Evolutionary conservation across 1,139 yeast species (phyloP), one percentile per base, ranked within the genome.

Genomic region (Hemisphaericaspora xylanilytica): DNA sequence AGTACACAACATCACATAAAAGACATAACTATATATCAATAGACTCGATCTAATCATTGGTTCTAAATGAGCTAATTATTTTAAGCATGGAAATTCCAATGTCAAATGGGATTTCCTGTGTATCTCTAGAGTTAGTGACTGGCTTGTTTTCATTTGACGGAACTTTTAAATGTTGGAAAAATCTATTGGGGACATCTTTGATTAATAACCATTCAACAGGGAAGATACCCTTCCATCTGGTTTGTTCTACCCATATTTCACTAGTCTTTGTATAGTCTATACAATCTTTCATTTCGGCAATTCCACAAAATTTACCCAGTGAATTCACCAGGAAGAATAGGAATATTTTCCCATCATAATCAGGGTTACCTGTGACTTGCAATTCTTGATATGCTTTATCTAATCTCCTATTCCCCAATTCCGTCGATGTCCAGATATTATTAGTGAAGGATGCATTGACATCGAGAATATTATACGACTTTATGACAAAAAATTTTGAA

Each of bases 261-360:
- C 71, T 63, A 20, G 66, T 58, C 24, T 45, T 51, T 3, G 60
- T 51, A 46, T 63, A 67, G 41, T 65, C 69, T 16, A 77, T 51
- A 22, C 56, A 54, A 8, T 66, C 58, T 5, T 54, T 58, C 83
- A 80, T 78, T 49, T 73, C 76, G 2, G 81, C 81, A n/a, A 79
- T 67, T 0, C 84, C 85, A 54, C 83, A 78, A 50, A 80, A 80
- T 45, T 67, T 70, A 0, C 84, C 81, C 20, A 81, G 75, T 0
- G 74, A 70, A 51, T 79, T 79, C 3, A 78, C 83, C 55, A 80
- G 79, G 51, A 77, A 80, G 45, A 79, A 70, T 14, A 80, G 53
- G 44, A 67, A 75, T 1, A 80, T 56, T 25, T 59, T 61, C 1
- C 65, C 68, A 25, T 41, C 44, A 24, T 33, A 16, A 2, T 44